Percentiles rank a stretch among this genome's conserved stretches.
phyloP scores from a whole-genome alignment of 2,329 filamentous ascomycete species.

The Diaporthe vexans region DNA sequence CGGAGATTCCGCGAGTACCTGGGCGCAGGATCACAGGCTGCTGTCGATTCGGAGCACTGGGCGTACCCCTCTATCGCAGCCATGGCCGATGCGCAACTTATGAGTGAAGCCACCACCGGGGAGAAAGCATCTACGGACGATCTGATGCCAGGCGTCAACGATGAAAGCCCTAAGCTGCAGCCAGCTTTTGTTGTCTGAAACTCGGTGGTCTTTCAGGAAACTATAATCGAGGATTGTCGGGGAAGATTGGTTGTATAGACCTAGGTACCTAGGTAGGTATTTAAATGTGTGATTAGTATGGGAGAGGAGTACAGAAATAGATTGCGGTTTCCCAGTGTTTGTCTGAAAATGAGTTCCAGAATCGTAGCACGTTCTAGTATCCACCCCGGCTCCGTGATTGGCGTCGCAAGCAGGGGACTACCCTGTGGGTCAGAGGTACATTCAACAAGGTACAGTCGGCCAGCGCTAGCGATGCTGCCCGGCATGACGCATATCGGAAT shows the following conservation, averaged over 20 bases:
- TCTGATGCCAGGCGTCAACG: not conserved
- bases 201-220: too few species aligned
- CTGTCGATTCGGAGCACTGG: constrained; percentile 4
- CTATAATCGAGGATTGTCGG: too few species aligned
- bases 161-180: not conserved
- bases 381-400: not conserved
- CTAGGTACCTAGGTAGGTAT: too few species aligned
- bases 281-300: too few species aligned
- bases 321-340: not conserved
- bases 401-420: not conserved
- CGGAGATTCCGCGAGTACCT: constrained; percentile 9
- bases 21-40: not conserved
- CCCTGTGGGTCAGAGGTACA: not conserved
- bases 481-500: constrained; percentile 33
- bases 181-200: not conserved
- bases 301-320: too few species aligned
- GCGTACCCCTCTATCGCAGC: not conserved
- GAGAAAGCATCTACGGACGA: not conserved
- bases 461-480: constrained; percentile 18
- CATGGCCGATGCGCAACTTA: not conserved
- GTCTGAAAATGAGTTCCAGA: not conserved
- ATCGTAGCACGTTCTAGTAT: not conserved
- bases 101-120: not conserved
- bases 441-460: not conserved
- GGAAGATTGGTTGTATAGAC: not conserved